Evolutionary conservation across 2,329 filamentous ascomycete genomes (phyloP).

Genomic region (Hypoxylon sp.): DNA sequence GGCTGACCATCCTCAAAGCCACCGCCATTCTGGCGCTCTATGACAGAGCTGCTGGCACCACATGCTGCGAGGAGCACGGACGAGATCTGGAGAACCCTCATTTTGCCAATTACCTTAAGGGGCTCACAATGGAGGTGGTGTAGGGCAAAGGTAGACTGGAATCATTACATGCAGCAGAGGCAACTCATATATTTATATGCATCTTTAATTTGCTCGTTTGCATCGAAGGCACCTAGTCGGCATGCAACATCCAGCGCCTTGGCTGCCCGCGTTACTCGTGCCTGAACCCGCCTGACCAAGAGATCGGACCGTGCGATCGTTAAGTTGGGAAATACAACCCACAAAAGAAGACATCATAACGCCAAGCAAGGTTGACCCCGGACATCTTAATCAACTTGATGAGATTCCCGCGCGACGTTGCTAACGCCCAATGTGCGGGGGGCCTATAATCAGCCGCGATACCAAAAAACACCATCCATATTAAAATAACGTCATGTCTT

Average conservation of each 20-base stretch:
- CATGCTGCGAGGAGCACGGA: constrained; percentile 43
- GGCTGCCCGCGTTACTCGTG: constrained; percentile 9
- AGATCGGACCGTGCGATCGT: constrained; percentile 5
- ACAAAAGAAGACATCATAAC: constrained; percentile 3
- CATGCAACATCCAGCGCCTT: constrained; percentile 18
- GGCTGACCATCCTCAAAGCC: constrained; percentile 69
- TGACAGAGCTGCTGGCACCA: constrained; percentile 41
- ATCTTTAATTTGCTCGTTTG: constrained; percentile 22
- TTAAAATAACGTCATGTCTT: constrained; percentile 54
- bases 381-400: constrained; percentile 29
- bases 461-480: constrained; percentile 50
- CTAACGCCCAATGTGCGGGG: constrained; percentile 44
- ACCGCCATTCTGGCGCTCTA: constrained; percentile 48
- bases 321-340: constrained; percentile 12
- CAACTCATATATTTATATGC: constrained; percentile 24
- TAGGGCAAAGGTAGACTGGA: neutral
- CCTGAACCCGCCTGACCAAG: constrained; percentile 8
- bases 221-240: constrained; percentile 7
- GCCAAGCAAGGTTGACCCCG: constrained; percentile 32
- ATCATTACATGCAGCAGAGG: neutral
- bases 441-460: constrained; percentile 45
- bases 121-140: neutral
- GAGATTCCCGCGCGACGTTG: constrained; percentile 37
- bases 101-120: constrained; percentile 27
- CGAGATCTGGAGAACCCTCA: constrained; percentile 44